Conservation (phyloP, 805 yeast genomes). For the Schwanniomyces polymorphus region DNA sequence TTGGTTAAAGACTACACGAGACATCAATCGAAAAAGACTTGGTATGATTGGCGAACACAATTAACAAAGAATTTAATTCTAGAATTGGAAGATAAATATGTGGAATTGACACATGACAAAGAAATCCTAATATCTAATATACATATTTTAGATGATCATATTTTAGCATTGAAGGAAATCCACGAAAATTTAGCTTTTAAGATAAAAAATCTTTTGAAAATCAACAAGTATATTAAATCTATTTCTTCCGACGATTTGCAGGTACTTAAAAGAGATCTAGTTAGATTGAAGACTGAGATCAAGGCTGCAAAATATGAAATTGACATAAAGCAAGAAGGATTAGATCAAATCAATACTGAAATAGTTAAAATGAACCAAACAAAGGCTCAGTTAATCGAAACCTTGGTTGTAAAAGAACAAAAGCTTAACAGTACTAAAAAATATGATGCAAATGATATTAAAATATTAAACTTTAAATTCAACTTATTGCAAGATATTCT, state of each 20-base stretch:
- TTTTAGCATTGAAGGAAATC: conserved; percentile 7
- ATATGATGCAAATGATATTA: conserved; percentile 20
- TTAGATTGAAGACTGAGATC: conserved; percentile 9
- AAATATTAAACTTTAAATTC: conserved; percentile 17
- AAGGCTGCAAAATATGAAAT: conserved; percentile 13
- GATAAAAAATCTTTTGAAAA: conserved; percentile 14
- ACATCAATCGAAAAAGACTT: conserved; percentile 52
- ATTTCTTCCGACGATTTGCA: conserved; percentile 8
- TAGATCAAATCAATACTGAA: conserved; percentile 7
- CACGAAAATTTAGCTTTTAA: conserved; percentile 12
- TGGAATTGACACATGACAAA: conserved; percentile 19
- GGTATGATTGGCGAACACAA: conserved; percentile 65
- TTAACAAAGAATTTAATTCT: conserved; percentile 46
- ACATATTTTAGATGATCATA: conserved; percentile 6
- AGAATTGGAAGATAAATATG: conserved; percentile 22
- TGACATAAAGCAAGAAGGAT: conserved; percentile 5
- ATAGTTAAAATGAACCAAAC: conserved; percentile 10
- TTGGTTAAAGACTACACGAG: conserved; percentile 51
- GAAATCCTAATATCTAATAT: conserved; percentile 11
- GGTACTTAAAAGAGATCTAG: conserved; percentile 9
- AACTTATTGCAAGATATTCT: conserved; percentile 25
- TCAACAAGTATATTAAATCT: conserved; percentile 8
- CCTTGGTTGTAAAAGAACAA: conserved; percentile 9
- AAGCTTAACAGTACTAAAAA: conserved; percentile 11
- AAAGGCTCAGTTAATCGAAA: conserved; percentile 8